These are phyloP conservation scores for Pleurotus giganteus DNA, from an alignment of 768 basidiomycete species.

Conservation along the genomic window DNA sequence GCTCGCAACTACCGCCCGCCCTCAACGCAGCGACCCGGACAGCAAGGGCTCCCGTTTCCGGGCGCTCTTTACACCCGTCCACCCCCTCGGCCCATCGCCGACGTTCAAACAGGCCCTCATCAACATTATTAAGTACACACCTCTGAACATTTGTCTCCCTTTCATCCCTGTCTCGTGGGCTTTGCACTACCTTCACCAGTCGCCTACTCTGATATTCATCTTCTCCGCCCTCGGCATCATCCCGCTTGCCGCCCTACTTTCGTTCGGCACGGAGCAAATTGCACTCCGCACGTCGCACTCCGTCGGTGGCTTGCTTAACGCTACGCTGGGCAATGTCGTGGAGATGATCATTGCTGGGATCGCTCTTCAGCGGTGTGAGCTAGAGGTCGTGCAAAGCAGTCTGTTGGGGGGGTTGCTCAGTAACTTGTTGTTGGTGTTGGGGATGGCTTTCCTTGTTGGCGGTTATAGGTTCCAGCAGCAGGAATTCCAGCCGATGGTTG, in stretches of 20 bases:
- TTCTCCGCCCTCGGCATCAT: constrained; percentile 48
- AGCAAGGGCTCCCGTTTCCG: constrained; percentile 22
- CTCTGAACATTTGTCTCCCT: constrained; percentile 40
- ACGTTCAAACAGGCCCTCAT: constrained; percentile 31
- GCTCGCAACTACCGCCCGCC: neutral
- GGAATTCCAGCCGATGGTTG: constrained; percentile 52
- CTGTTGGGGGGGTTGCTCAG: constrained; percentile 51
- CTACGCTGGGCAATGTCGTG: constrained; percentile 50
- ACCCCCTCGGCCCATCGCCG: constrained; percentile 32
- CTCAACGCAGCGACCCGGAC: neutral
- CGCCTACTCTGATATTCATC: constrained; percentile 44
- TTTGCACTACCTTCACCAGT: constrained; percentile 42
- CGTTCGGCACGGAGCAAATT: constrained; percentile 53
- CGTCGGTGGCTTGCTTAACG: constrained; percentile 52
- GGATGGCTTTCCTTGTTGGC: constrained; percentile 74
- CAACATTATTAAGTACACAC: constrained; percentile 31
- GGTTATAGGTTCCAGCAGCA: constrained; percentile 51
- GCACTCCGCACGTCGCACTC: constrained; percentile 46
- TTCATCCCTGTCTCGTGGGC: constrained; percentile 54
- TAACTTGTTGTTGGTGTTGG: constrained; percentile 81
- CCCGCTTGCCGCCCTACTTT: constrained; percentile 49
- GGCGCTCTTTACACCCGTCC: constrained; percentile 29
- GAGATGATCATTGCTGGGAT: constrained; percentile 52
- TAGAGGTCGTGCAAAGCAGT: constrained; percentile 51
- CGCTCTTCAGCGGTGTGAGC: constrained; percentile 37